Conservation (phyloP, 2,329 filamentous ascomycete genomes). For the Cladosporium sp. region DNA sequence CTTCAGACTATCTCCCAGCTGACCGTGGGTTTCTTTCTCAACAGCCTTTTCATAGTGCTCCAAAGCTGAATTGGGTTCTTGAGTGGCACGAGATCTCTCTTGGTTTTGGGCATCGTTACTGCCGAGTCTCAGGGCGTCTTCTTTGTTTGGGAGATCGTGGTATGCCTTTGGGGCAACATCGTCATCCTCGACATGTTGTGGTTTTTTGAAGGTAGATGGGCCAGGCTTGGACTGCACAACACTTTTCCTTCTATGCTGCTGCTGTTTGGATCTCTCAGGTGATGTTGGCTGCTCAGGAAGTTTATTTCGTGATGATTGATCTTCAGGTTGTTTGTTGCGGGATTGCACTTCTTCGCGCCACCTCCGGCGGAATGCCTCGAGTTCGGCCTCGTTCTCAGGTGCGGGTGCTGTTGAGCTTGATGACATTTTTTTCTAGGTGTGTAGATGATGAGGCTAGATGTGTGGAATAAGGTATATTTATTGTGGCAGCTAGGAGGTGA, state of each 20-base stretch:
- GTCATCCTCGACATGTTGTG: constrained; percentile 24
- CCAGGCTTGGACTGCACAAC: constrained; percentile 14
- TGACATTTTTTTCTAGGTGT: too few species aligned
- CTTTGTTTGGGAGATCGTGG: constrained; percentile 43
- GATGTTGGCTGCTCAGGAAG: neutral
- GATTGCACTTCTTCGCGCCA: constrained; percentile 76
- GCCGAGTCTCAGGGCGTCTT: constrained; percentile 39
- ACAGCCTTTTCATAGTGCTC: constrained; percentile 93
- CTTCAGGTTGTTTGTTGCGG: constrained; percentile 35
- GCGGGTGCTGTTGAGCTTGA: constrained; percentile 7
- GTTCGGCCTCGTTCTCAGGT: constrained; percentile 52
- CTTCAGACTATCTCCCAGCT: constrained; percentile 78
- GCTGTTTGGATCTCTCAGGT: neutral
- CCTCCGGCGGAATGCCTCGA: constrained; percentile 78
- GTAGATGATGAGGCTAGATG: neutral
- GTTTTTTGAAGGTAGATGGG: constrained; percentile 21
- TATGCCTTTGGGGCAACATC: constrained; percentile 35
- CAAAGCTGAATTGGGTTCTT: constrained; percentile 68
- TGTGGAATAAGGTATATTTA: neutral
- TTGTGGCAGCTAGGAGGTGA: neutral
- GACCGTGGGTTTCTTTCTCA: constrained; percentile 79
- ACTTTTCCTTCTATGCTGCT: constrained; percentile 2
- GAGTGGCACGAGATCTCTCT: constrained; percentile 25
- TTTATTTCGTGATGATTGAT: neutral
- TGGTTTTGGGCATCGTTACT: constrained; percentile 36